Base-by-base conservation (phyloP, 1,139 yeast species). In the Suhomyces bribrorum region DNA sequence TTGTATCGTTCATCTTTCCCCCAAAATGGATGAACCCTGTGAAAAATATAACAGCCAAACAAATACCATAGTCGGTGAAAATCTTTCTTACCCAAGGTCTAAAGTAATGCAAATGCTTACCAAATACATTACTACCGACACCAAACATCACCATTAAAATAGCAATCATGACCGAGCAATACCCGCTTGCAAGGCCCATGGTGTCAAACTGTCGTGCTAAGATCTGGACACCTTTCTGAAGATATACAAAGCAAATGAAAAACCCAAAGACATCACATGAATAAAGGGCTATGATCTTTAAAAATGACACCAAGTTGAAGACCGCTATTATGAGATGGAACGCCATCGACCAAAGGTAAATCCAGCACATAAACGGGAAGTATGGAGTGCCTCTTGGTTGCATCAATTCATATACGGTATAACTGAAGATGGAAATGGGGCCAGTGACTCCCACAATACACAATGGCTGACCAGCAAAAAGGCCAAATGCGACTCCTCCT, bases 381-480 rank as follows among this genome's bases (percentile, higher is more conserved):
- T 78, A 92, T 0, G 86, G 85, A 0, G 82, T 79, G 5, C 81
- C 83, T 49, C 66, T 29, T 0, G 86, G 83, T 29, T 69, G 69
- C 23, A 92, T 78, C 32, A 92, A 75, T 43, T 87, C 88, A 58
- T 86, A 92, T 1, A 92, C 92, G 0, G 97, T 90, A 53, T 88
- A 88, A 57, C 88, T 86, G 71, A 92, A 90, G 41, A 92, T 89
- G 2, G 95, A 70, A 11, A 92, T 83, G 0, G 97, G 97, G 37
- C 97, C 95, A 0, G 98, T 92, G 4, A 92, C 97, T 3, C 98
- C 98, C n/a, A 92, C 97, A 24, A 92, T 86, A 54, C 96, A 87
- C 26, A 92, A 63, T 0, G 98, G 97, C 51, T 90, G 96, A 0
- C 97, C 97, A 0, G 86, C 74, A 41, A 90, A 69, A 5, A 86